Evolutionary conservation across 148 eudicot species (phyloP).

Genomic region (Selenicereus undatus): DNA sequence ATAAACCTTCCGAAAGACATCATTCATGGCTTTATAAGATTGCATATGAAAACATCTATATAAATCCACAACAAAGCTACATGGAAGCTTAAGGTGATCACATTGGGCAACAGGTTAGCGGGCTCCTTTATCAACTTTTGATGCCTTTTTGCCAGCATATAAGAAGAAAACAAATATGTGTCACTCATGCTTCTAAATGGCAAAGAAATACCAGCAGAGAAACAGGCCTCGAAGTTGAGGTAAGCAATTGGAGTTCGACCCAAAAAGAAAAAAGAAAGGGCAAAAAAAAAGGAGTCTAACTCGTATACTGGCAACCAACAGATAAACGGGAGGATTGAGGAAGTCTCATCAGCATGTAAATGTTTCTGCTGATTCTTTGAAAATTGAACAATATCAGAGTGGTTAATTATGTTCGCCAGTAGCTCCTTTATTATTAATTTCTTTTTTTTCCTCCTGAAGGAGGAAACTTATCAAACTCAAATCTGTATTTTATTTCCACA

Average conservation of each 20-base stretch:
- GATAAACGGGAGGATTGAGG: background rate
- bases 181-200: background rate
- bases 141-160: background rate
- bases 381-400: background rate
- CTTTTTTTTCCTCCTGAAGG: background rate
- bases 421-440: background rate
- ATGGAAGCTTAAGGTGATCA: background rate
- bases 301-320: background rate
- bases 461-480: constrained; percentile 1
- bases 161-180: background rate
- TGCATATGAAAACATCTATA: background rate
- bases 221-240: background rate
- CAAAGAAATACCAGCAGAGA: background rate
- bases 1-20: no score
- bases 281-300: background rate
- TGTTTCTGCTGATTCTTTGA: background rate
- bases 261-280: no score
- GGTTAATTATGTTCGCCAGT: background rate
- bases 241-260: background rate
- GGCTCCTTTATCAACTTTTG: background rate
- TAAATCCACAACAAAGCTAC: background rate
- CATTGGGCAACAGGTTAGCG: background rate
- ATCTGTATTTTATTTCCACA: background rate
- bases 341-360: background rate
- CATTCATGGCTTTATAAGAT: no score